A percentile compares a stretch with the other conserved stretches of the same genome.
Conservation (phyloP, 73 alveolate genomes). For the Paramecium pentaurelia region DNA sequence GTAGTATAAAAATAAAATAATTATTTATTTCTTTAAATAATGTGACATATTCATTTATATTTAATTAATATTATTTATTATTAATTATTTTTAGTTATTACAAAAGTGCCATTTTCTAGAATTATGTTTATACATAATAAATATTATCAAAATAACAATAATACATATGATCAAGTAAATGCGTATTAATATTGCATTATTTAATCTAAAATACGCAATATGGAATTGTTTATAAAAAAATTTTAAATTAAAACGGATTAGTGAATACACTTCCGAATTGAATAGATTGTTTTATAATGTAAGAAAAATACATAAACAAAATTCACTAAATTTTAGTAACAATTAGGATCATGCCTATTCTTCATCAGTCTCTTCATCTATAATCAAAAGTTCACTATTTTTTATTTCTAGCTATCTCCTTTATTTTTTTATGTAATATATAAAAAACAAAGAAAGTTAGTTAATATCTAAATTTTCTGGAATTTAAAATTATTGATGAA, state of each 20-base stretch:
- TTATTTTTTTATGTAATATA: not conserved
- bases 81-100: too few relatives aligned
- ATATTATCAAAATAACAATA: not conserved
- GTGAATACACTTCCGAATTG: not conserved
- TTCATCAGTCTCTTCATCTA: slow-evolving; percentile 3
- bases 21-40: not conserved
- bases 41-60: too few relatives aligned
- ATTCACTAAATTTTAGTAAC: not conserved
- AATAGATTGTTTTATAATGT: not conserved
- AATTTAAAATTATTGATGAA: not conserved
- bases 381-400: not conserved
- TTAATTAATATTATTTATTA: too few relatives aligned
- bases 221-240: not conserved
- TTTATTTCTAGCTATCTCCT: not conserved
- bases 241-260: not conserved
- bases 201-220: not conserved
- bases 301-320: not conserved
- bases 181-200: not conserved
- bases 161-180: not conserved
- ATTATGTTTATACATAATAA: not conserved
- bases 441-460: not conserved
- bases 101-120: not conserved
- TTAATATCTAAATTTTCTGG: not conserved
- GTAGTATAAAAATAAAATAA: too few relatives aligned
- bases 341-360: not conserved